Evolutionary conservation across 495 filamentous ascomycete species (phyloP).

Genomic region (Jackrogersella multiformis): DNA sequence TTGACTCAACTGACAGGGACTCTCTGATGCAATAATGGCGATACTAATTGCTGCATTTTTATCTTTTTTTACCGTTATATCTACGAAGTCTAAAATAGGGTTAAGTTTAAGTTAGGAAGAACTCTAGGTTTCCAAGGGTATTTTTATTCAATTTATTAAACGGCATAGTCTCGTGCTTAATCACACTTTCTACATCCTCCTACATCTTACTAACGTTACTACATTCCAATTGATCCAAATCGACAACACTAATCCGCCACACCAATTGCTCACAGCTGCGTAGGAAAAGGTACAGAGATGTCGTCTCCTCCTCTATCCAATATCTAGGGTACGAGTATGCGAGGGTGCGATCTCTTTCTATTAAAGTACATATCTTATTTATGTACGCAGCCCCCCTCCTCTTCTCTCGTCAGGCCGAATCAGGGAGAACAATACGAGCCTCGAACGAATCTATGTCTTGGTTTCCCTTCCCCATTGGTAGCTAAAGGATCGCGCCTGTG

Average conservation of each 20-base stretch:
- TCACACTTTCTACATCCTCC: conserved; percentile 11
- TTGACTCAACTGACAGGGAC: conserved; percentile 29
- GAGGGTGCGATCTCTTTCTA: neutral
- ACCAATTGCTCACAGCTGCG: neutral
- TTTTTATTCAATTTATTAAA: conserved; percentile 7
- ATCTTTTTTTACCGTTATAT: neutral
- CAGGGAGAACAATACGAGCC: neutral
- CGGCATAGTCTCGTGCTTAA: conserved; percentile 5
- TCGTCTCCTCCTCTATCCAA: conserved; percentile 12
- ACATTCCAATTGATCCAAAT: conserved; percentile 30
- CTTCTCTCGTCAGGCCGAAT: conserved; percentile 6
- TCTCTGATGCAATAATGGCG: conserved; percentile 39
- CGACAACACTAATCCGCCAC: neutral
- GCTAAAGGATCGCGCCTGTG: conserved; percentile 11
- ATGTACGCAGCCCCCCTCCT: neutral
- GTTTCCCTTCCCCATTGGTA: conserved; percentile 4
- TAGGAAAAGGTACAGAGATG: conserved; percentile 12
- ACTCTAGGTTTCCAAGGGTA: conserved; percentile 21
- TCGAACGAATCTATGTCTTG: conserved; percentile 18
- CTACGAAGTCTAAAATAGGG: conserved; percentile 27
- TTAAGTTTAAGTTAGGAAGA: conserved; percentile 24
- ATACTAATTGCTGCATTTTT: conserved; percentile 31
- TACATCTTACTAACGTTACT: neutral
- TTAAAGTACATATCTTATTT: neutral
- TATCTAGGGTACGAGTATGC: conserved; percentile 15